Evolutionary conservation across 2,329 filamentous ascomycete genomes (phyloP).

Genomic region (Scorias spongiosa): DNA sequence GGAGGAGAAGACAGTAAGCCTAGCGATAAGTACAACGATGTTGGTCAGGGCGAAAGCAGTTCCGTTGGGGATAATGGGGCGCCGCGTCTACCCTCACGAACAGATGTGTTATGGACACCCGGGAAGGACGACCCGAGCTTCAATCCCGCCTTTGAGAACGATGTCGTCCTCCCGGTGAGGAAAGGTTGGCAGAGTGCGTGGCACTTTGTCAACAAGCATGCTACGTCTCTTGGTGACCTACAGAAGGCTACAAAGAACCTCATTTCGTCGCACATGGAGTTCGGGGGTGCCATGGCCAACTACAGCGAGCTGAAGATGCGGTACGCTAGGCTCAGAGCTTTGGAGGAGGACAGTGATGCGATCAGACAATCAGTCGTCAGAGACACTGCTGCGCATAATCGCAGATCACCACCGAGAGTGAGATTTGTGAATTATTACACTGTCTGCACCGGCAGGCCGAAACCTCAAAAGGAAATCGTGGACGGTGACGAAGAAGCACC

Average conservation of each 20-base stretch:
- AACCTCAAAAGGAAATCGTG: constrained; percentile 30
- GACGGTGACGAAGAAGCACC: constrained; percentile 16
- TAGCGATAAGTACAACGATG: constrained; percentile 5
- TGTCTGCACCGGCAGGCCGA: constrained; percentile 59
- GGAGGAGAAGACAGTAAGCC: constrained; percentile 21
- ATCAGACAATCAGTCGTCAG: constrained; percentile 20
- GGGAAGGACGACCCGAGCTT: constrained; percentile 43
- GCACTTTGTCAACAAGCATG: constrained; percentile 73
- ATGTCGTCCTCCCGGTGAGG: constrained; percentile 52
- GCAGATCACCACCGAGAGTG: constrained; percentile 35
- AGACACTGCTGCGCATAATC: constrained; percentile 1
- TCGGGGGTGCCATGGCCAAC: constrained; percentile 67
- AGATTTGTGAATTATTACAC: constrained; percentile 87
- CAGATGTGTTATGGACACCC: constrained; percentile 15
- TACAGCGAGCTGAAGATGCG: constrained; percentile 52
- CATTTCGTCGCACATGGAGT: constrained; percentile 68
- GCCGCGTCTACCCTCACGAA: not conserved
- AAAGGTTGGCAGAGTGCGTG: constrained; percentile 51
- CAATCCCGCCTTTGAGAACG: constrained; percentile 63
- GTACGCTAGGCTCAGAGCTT: constrained; percentile 51
- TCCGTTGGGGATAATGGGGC: not conserved
- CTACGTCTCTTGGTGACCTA: constrained; percentile 40
- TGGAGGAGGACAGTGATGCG: constrained; percentile 54
- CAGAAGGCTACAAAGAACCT: constrained; percentile 56
- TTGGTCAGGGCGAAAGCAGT: not conserved